Evolutionary conservation across 306 rosid genomes (phyloP).

Genomic region (Phaseolus lunatus): DNA sequence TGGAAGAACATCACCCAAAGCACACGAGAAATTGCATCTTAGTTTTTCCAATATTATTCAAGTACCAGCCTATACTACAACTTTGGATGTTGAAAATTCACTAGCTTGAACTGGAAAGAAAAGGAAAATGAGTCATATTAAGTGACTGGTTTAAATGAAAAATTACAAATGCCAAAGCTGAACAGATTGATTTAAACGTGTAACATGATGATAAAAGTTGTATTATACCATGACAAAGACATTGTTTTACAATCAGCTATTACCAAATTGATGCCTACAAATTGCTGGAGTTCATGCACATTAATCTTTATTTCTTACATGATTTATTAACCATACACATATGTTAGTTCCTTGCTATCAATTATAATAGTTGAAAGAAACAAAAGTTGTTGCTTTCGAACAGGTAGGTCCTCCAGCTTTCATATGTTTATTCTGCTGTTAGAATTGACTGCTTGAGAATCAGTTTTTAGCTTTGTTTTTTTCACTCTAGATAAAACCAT

Average conservation of each 20-base stretch:
- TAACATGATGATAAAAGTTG: not conserved
- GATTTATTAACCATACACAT: not conserved
- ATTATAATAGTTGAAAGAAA: not conserved
- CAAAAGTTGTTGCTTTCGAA: not conserved
- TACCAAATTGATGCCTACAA: conserved; percentile 29
- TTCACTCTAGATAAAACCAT: not conserved
- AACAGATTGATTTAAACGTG: conserved; percentile 7
- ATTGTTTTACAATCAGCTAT: conserved; percentile 18
- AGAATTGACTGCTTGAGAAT: conserved; percentile 33
- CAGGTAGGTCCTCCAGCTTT: conserved; percentile 5
- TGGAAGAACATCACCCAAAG: too few relatives aligned
- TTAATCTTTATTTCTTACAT: conserved; percentile 3
- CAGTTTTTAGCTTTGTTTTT: not conserved
- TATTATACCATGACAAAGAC: conserved; percentile 14
- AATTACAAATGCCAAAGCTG: conserved; percentile 15
- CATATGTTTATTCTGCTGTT: not conserved
- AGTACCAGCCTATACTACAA: conserved; percentile 16
- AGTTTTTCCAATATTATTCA: not conserved
- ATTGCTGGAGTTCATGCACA: not conserved
- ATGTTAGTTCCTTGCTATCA: not conserved
- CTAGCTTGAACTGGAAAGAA: not conserved
- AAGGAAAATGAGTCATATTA: not conserved
- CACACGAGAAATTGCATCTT: too few relatives aligned
- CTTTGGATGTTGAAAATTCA: not conserved
- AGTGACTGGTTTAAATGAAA: conserved; percentile 7